These are phyloP conservation scores for Cercospora canescens DNA, from an alignment of 2,329 filamentous ascomycete species.

Conservation along the genomic window DNA sequence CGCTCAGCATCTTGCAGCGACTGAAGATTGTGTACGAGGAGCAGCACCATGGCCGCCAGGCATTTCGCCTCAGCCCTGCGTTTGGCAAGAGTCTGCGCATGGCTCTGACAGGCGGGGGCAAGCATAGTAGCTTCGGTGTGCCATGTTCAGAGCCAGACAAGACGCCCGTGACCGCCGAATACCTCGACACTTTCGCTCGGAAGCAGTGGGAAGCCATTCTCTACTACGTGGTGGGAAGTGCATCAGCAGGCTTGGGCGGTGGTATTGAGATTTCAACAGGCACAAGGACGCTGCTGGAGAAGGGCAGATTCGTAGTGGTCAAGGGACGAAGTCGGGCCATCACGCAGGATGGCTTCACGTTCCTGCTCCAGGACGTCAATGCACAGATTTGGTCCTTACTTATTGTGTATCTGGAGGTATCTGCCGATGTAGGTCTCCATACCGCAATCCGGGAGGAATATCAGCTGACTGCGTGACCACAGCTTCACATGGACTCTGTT, in stretches of 20 bases:
- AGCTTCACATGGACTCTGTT: slow-evolving; percentile 77
- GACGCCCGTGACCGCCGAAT: slow-evolving; percentile 65
- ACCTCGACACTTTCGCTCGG: slow-evolving; percentile 82
- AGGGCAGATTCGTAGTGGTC: slow-evolving; percentile 74
- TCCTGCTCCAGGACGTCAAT: slow-evolving; percentile 91
- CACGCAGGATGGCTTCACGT: slow-evolving; percentile 90
- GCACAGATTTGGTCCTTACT: slow-evolving; percentile 96
- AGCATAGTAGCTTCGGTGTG: slow-evolving; percentile 87
- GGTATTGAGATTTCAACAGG: slow-evolving; percentile 58
- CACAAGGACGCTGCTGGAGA: slow-evolving; percentile 80
- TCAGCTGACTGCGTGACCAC: not conserved
- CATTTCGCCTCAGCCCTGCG: slow-evolving; percentile 75
- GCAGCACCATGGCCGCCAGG: slow-evolving; percentile 61
- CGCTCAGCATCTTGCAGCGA: slow-evolving; percentile 75
- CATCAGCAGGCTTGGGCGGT: slow-evolving; percentile 55
- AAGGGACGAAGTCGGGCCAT: slow-evolving; percentile 57
- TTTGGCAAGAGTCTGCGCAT: slow-evolving; percentile 82
- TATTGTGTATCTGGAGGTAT: slow-evolving; percentile 87
- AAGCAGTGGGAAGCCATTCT: slow-evolving; percentile 94
- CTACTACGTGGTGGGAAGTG: slow-evolving; percentile 85
- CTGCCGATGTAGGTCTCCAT: slow-evolving; percentile 41
- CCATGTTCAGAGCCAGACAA: slow-evolving; percentile 67
- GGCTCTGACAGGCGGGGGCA: slow-evolving; percentile 77
- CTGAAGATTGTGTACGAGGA: slow-evolving; percentile 82
- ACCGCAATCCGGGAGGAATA: not conserved